These are phyloP conservation scores for Neofusicoccum ribis DNA, from an alignment of 2,329 filamentous ascomycete genomes.

Conservation along the genomic window DNA sequence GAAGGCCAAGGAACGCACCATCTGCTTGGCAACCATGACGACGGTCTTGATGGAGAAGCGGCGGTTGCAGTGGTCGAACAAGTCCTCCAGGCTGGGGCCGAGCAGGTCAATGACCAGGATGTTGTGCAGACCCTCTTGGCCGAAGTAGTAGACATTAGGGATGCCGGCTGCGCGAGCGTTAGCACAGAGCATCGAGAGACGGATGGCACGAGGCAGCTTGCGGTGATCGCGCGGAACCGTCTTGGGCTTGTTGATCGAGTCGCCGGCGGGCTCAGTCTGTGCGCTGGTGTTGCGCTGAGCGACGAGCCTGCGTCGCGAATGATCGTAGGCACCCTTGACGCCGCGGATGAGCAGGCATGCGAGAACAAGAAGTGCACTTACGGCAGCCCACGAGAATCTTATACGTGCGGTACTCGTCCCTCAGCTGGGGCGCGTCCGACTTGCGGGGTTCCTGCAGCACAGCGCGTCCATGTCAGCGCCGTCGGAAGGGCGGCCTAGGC, in stretches of 20 bases:
- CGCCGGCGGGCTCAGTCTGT: conserved; percentile 15
- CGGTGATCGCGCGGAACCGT: background rate
- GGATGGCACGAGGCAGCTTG: background rate
- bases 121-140: conserved; percentile 97
- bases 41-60: conserved; percentile 97
- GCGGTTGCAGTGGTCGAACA: conserved; percentile 96
- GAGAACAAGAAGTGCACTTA: conserved; percentile 58
- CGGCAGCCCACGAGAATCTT: conserved; percentile 99
- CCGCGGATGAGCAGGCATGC: conserved; percentile 23
- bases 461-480: background rate
- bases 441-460: conserved; percentile 85
- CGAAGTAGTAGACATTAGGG: conserved; percentile 99
- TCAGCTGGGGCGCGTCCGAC: conserved; percentile 94
- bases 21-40: conserved; percentile 98
- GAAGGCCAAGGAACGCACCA: conserved; percentile 59
- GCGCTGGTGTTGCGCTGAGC: conserved; percentile 12
- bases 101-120: conserved; percentile 97
- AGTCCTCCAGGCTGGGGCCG: conserved; percentile 89
- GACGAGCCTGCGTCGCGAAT: conserved; percentile 16
- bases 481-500: conserved; percentile 2
- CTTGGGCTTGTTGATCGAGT: conserved; percentile 15
- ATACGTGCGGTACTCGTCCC: conserved; percentile 98
- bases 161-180: conserved; percentile 72
- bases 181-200: conserved; percentile 28
- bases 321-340: conserved; percentile 16